Evolutionary conservation across 805 yeast genomes (phyloP), one percentile per base, ranked within the genome.

Genomic region (Cyberlindnera xylosilytica): DNA sequence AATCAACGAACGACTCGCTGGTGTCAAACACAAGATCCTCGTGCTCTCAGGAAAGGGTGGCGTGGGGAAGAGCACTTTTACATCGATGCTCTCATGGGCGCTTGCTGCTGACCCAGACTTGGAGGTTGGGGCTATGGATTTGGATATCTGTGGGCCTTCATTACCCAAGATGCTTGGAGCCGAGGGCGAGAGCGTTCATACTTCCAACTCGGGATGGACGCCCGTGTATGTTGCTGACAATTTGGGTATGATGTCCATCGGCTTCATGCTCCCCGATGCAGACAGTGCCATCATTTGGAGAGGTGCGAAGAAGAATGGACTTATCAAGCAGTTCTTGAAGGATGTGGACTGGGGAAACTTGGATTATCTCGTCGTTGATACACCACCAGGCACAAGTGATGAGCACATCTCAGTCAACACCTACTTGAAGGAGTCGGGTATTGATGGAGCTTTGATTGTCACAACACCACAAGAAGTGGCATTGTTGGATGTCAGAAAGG

Each of bases 381-480:
- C 99, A 0, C 99, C 99, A 0, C 99, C 99, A 0, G 99, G 99
- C 0, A 93, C 99, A 0, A 84, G 96, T 0, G 99, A 93, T 64
- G 99, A 93, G 62, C 99, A 93, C 64, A 73, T 93, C 32, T 82
- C 95, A 7, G 90, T 93, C 24, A 87, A 90, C 24, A 81, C 86
- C 39, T 90, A 87, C 58, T 69, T 93, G 75, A 85, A 87, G 55
- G 96, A 87, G 27, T 79, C 84, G 4, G 97, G 97, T 0, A 81
- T 93, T 2, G 97, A 91, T 60, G 99, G 99, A 1, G 99, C 99
- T 0, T 70, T 93, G 23, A 75, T 93, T 3, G 93, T 93, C 27
- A 91, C 99, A 0, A 93, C 99, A 0, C 99, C 99, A 0, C 99
- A 93, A 64, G 99, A 93, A 62, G 98, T 91, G 17, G 95, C 99